Base-by-base conservation (phyloP, 768 basidiomycete species). In the Rubroboletus pulcherrimus region DNA sequence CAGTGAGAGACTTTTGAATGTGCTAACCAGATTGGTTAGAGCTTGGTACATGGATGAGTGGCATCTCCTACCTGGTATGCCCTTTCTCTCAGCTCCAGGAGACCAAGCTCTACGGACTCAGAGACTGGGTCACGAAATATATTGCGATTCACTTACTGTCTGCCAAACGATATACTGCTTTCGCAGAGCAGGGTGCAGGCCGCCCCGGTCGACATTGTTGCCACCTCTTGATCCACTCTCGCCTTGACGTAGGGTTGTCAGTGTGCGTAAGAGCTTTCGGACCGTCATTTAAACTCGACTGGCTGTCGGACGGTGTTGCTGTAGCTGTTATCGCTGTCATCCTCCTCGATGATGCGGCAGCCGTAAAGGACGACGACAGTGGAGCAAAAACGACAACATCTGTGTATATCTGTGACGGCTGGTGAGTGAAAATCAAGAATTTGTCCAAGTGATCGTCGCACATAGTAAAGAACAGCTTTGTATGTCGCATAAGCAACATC, bases 341-440 rank as follows among this genome's bases (percentile, higher is more conserved):
- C 52, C 41, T 62, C 57, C 52, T 58, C 37, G 56, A 57, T 30
- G 61, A 38, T 65, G 73, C 35, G 51, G 57, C 46, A 19, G 63
- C 41, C 15, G 70, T 63, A 59, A 89, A 87, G 33, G 83, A 80
- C 7, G 93, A 94, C 0, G 90, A 83, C 17, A 94, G 74, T 0
- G 92, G 92, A 0, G 93, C 89, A 60, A 94, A 94, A 30, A 85
- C 79, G 59, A 94, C 88, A 29, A 79, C 80, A 63, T 93, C 90
- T 15, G 92, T 94, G 67, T 94, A 95, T 26, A 94, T 74, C 91
- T 92, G 61, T 4, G 40, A 44, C 10, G 11, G 37, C 5, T 12
- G 12, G 38, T 66, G 42, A 61, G 54, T 33, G 5, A n/a, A 29
- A 40, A 14, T 51, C 38, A 55, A 51, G 52, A 3, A 49, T 12